These are phyloP conservation scores for Thalassiosira mediterranea DNA, from an alignment of 352 stramenopile genomes.

Conservation along the genomic window DNA sequence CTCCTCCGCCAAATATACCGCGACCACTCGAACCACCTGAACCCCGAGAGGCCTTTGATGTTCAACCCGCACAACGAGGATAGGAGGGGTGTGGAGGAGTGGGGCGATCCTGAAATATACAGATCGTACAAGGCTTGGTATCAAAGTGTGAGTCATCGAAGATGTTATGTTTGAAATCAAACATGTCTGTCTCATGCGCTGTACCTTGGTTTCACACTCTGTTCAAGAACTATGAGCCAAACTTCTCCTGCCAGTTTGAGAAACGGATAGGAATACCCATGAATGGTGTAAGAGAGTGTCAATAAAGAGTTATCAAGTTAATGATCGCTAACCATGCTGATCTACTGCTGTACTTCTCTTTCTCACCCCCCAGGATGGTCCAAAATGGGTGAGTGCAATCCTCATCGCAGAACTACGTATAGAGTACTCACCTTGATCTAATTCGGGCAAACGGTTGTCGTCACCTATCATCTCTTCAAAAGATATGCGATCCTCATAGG, in stretches of 20 bases:
- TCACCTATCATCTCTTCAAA: neutral
- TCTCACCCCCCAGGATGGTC: too few relatives aligned
- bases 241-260: constrained; percentile 55
- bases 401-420: too few relatives aligned
- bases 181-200: neutral
- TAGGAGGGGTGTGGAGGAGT: neutral
- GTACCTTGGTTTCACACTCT: neutral
- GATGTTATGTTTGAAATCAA: neutral
- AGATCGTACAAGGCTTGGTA: constrained; percentile 11
- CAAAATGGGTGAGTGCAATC: too few relatives aligned
- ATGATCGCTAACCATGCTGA: too few relatives aligned
- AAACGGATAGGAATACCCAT: constrained; percentile 28
- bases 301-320: neutral
- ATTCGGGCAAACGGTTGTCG: too few relatives aligned
- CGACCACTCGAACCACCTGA: constrained; percentile 14
- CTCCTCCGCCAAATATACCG: neutral
- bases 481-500: constrained; percentile 59
- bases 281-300: constrained; percentile 30
- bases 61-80: neutral
- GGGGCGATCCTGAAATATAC: too few relatives aligned
- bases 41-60: constrained; percentile 7
- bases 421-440: too few relatives aligned
- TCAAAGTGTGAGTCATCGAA: neutral
- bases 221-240: constrained; percentile 58
- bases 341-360: too few relatives aligned